Percentiles rank a stretch among this genome's conserved stretches.
Evolutionary conservation across 2,329 filamentous ascomycete genomes (phyloP).

Genomic region (Diaporthe caulivora): DNA sequence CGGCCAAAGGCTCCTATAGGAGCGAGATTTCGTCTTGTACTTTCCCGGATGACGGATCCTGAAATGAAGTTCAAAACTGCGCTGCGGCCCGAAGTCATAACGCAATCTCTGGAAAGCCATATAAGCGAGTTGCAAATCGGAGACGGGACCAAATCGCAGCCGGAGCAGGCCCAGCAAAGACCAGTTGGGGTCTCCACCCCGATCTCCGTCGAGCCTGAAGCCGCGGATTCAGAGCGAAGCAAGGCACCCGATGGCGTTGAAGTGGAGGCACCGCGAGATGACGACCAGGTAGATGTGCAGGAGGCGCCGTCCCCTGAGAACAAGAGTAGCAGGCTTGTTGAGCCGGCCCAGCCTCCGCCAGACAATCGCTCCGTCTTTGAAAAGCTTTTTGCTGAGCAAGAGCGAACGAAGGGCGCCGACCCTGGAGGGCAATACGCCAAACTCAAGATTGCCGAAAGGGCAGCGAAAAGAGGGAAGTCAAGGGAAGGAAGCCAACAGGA

Average conservation of each 20-base stretch:
- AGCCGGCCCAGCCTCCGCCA: not conserved
- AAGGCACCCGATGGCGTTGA: not conserved
- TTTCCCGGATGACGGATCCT: not conserved
- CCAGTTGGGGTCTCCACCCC: not conserved
- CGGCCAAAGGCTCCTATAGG: not conserved
- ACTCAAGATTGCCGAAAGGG: not conserved
- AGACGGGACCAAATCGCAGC: not conserved
- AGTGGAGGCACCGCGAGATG: not conserved
- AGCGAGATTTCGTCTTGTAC: constrained; percentile 21
- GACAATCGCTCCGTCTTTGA: constrained; percentile 30
- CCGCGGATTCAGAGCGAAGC: not conserved
- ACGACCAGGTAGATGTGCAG: not conserved
- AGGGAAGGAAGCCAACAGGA: not conserved
- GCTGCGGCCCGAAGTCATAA: not conserved
- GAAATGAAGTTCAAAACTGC: not conserved
- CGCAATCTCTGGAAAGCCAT: not conserved
- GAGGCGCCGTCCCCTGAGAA: not conserved
- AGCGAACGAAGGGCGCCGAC: not conserved
- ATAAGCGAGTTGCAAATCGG: constrained; percentile 8
- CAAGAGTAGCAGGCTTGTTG: not conserved
- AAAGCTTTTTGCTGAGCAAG: constrained; percentile 26
- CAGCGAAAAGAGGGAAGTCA: not conserved
- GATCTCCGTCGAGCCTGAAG: not conserved
- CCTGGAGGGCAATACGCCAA: not conserved
- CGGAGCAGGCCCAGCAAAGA: not conserved